phyloP scores from a whole-genome alignment of 345 rosid genomes.

The Pugionium cornutum region DNA sequence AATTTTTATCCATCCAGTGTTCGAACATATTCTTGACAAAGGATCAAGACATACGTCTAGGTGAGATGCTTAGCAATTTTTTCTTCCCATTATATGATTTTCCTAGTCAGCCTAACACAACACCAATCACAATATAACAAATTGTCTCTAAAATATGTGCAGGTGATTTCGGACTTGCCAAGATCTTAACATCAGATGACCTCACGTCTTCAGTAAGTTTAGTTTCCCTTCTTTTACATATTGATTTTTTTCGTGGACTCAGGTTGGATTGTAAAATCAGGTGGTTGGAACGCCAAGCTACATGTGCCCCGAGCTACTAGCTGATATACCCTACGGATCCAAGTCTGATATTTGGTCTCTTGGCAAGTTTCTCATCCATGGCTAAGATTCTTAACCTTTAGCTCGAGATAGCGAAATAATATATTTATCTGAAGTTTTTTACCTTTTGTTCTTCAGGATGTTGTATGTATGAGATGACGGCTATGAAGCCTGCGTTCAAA shows the following conservation, averaged over 20 bases:
- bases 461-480: constrained; percentile 96
- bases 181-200: constrained; percentile 94
- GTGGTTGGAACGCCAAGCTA: constrained; percentile 99
- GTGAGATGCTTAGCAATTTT: constrained; percentile 49
- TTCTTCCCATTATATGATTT: constrained; percentile 12
- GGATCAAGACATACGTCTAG: constrained; percentile 88
- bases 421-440: constrained; percentile 32
- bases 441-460: constrained; percentile 65
- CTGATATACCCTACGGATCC: constrained; percentile 98
- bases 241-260: constrained; percentile 5
- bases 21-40: constrained; percentile 96
- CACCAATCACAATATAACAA: constrained; percentile 12
- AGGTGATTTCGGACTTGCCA: constrained; percentile 99
- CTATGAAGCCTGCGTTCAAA: constrained; percentile 94
- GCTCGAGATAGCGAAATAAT: constrained; percentile 19
- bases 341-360: constrained; percentile 99
- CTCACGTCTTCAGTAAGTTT: constrained; percentile 90
- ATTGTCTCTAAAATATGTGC: constrained; percentile 30
- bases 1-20: constrained; percentile 54
- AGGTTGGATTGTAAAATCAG: constrained; percentile 45
- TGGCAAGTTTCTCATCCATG: constrained; percentile 52
- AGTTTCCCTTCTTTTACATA: background rate
- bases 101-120: constrained; percentile 18
- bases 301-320: constrained; percentile 99
- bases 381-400: constrained; percentile 5